phyloP scores from a whole-genome alignment of 1,284 basidiomycete species.

The Erythrobasidium hasegawianum region DNA sequence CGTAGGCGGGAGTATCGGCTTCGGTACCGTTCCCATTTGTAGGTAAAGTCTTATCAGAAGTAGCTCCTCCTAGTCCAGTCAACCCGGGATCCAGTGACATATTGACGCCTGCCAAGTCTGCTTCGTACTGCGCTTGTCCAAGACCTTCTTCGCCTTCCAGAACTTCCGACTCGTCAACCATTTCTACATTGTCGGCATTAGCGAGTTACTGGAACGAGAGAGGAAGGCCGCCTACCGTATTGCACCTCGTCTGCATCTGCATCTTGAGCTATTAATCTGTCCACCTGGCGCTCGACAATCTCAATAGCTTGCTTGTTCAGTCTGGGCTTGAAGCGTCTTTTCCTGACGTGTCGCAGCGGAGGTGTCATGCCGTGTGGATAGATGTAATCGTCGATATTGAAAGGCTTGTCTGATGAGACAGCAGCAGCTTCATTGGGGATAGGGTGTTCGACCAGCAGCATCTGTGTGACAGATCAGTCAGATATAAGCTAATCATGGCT shows the following conservation, averaged over 20 bases:
- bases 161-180: constrained; percentile 34
- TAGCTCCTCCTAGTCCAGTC: background rate
- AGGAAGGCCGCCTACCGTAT: constrained; percentile 50
- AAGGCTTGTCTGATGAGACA: constrained; percentile 45
- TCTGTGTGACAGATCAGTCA: constrained; percentile 29
- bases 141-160: constrained; percentile 30
- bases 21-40: background rate
- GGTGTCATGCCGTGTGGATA: constrained; percentile 97
- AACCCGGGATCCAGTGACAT: constrained; percentile 31
- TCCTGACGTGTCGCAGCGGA: constrained; percentile 83
- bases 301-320: constrained; percentile 88
- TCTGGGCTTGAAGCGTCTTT: constrained; percentile 87
- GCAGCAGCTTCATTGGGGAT: constrained; percentile 65
- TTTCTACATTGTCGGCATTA: background rate
- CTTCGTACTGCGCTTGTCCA: constrained; percentile 25
- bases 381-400: constrained; percentile 93
- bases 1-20: background rate
- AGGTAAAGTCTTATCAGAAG: background rate
- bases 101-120: constrained; percentile 20
- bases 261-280: constrained; percentile 83
- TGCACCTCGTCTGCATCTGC: constrained; percentile 71
- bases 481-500: background rate
- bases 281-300: constrained; percentile 94
- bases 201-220: too few relatives aligned
- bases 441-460: constrained; percentile 73